A percentile compares a stretch with the other conserved stretches of the same genome.
phyloP scores from a whole-genome alignment of 352 stramenopile genomes.

The Globisporangium solare region DNA sequence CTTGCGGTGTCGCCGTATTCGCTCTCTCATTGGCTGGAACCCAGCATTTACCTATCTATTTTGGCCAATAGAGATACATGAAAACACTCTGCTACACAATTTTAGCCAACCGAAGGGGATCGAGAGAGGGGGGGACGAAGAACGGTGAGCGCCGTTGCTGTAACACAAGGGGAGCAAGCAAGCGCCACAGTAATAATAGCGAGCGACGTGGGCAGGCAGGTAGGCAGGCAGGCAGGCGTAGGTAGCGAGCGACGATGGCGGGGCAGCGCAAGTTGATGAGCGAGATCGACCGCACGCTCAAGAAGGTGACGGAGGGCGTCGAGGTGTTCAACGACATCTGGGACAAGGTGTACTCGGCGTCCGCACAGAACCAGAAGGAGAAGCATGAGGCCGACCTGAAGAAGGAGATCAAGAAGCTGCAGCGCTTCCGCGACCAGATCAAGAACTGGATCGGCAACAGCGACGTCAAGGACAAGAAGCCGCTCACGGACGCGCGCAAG shows the following conservation, averaged over 20 bases:
- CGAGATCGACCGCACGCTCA: conserved; percentile 99
- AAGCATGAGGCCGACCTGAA: conserved; percentile 99
- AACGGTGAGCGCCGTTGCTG: background rate
- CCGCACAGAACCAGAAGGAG: conserved; percentile 98
- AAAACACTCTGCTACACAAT: background rate
- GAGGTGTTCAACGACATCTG: conserved; percentile 99
- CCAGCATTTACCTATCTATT: background rate
- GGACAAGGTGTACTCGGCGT: conserved; percentile 97
- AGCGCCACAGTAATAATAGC: background rate
- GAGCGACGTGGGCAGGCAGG: conserved; percentile 7
- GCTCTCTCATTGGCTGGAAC: conserved; percentile 1
- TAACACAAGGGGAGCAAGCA: conserved; percentile 1
- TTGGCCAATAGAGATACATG: too few relatives aligned
- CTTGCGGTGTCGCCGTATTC: background rate
- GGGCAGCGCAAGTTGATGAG: conserved; percentile 84
- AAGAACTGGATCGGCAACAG: conserved; percentile 98
- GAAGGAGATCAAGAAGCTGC: conserved; percentile 99
- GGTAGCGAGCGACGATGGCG: conserved; percentile 39
- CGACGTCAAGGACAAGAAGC: conserved; percentile 98
- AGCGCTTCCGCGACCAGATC: conserved; percentile 98
- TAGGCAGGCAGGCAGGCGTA: conserved; percentile 4
- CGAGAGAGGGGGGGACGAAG: conserved; percentile 4
- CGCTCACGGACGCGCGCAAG: conserved; percentile 79
- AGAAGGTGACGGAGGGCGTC: conserved; percentile 98
- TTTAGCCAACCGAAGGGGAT: background rate